Evolutionary conservation across 2,329 filamentous ascomycete genomes (phyloP), one percentile per base, ranked within the genome.

Genomic region (Penicillium corylophilum): DNA sequence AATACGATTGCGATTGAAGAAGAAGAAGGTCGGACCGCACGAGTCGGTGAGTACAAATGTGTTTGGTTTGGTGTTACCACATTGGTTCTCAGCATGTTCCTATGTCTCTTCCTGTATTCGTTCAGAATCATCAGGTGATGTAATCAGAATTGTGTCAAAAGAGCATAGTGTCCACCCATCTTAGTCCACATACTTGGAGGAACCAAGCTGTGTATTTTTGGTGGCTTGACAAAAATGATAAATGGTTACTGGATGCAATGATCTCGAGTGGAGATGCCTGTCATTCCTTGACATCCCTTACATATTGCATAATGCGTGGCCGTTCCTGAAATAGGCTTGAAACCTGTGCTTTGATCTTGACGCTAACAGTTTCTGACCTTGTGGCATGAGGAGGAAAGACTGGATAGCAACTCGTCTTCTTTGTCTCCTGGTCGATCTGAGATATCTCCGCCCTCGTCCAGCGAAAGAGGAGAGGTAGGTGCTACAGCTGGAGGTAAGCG

Each of bases 11-110:
- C 28, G 28, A 12, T 5, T 15, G 26, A 16, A 26, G 33, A 18
- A 20, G 36, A 9, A 45, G 41, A 44, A 2, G 12, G 44, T 13
- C 28, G 35, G 22, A 44, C n/a, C 44, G 35, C n/a, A 10, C 38
- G 18, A 22, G 35, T 46, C n/a, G 50, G 61, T 66, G 58, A 62
- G 63, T 64, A 53, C 43, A 64, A 54, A 50, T 63, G 54, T 54
- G 48, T 65, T 15, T 64, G 45, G 54, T 59, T 60, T 23, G 8
- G 53, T 16, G 53, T 65, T 16, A 54, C 55, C 13, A 2, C 64
- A 22, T 46, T 62, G 22, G 41, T 62, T 10, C 23, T 60, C 18
- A 50, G 54, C 48, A 61, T 65, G 57, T 62, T 62, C 31, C 44
- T 62, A 2, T 62, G 58, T 51, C 56, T 62, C 10, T 65, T 61